A percentile compares a stretch with the other conserved stretches of the same genome.
Evolutionary conservation across 148 eudicot genomes (phyloP).

Genomic region (Fagopyrum esculentum): DNA sequence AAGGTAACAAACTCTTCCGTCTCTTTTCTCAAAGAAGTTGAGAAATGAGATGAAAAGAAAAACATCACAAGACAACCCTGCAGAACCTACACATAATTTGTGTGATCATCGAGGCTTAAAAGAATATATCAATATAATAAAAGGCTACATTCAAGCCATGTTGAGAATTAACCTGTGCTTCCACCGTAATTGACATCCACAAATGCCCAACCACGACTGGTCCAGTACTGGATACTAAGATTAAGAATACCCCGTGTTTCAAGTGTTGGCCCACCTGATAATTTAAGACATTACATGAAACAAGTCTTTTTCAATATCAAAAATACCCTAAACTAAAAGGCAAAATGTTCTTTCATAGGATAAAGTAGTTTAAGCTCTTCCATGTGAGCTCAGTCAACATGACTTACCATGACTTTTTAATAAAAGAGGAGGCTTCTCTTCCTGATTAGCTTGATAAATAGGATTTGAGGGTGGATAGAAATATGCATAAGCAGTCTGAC

Average conservation of each 20-base stretch:
- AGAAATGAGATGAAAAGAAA: not conserved
- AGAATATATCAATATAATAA: not conserved
- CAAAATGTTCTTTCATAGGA: not conserved
- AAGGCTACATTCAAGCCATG: not conserved
- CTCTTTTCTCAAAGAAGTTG: not conserved
- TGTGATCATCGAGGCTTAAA: not conserved
- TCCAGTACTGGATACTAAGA: conserved; percentile 87
- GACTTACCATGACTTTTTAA: conserved; percentile 80
- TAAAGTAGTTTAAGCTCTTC: not conserved
- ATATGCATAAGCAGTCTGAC: conserved; percentile 88
- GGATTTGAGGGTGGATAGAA: conserved; percentile 93
- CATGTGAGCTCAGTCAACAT: not conserved
- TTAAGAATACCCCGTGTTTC: conserved; percentile 79
- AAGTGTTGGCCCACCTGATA: conserved; percentile 80
- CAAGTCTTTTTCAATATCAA: not conserved
- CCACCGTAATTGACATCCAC: conserved; percentile 98
- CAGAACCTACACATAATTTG: not conserved
- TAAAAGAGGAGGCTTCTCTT: conserved; percentile 86
- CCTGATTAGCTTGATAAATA: conserved; percentile 44
- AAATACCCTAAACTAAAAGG: not conserved
- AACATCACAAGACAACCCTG: not conserved
- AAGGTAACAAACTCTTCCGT: not conserved
- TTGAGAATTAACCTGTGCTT: conserved; percentile 63
- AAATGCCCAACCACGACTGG: conserved; percentile 98
- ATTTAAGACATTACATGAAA: conserved; percentile 2